Conservation (phyloP, 176 grass and related monocot species). For the Ensete glaucum region DNA sequence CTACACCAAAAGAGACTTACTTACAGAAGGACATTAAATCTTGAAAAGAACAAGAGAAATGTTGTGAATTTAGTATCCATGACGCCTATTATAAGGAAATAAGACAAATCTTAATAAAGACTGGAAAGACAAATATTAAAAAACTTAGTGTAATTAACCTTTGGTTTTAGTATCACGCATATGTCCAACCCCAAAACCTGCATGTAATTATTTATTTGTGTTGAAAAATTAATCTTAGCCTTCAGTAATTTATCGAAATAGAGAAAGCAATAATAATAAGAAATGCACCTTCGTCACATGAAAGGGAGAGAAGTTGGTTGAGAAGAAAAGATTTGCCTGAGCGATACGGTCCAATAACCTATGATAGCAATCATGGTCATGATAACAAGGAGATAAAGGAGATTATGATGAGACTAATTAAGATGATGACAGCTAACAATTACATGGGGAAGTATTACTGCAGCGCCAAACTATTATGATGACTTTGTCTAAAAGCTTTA, state of each 20-base stretch:
- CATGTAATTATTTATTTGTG: constrained; percentile 3
- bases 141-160: constrained; percentile 30
- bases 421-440: not conserved
- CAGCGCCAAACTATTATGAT: not conserved
- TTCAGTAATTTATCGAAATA: not conserved
- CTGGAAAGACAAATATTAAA: not conserved
- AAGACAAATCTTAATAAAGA: not conserved
- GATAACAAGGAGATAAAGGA: too few relatives aligned
- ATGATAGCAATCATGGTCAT: not conserved
- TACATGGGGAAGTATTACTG: not conserved
- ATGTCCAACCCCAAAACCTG: constrained; percentile 95
- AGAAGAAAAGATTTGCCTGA: constrained; percentile 95
- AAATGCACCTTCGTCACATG: constrained; percentile 64
- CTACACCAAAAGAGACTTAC: constrained; percentile 27
- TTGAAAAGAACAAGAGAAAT: not conserved
- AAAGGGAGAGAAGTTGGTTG: constrained; percentile 83
- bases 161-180: constrained; percentile 98
- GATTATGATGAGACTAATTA: constrained; percentile 2
- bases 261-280: not conserved
- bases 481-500: not conserved
- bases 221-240: not conserved
- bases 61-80: not conserved
- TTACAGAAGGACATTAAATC: not conserved
- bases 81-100: not conserved
- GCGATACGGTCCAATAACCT: constrained; percentile 88